Conservation (phyloP, 2,329 filamentous ascomycete species). For the Calonectria pteridis region DNA sequence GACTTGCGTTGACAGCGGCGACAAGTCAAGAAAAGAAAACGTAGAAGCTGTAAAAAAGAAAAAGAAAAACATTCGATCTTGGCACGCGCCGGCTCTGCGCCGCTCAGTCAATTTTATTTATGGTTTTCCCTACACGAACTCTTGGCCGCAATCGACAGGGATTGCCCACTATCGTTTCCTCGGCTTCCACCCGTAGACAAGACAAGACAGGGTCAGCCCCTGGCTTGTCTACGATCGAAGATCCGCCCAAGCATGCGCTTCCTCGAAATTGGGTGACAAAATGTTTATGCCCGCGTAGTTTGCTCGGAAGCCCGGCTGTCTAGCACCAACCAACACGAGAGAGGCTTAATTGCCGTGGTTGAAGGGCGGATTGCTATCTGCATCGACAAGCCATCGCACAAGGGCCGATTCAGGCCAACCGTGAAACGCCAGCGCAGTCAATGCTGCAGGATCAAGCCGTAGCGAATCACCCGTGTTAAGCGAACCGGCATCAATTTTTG, state of each 20-base stretch:
- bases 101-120: conserved; percentile 10
- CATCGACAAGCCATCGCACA: neutral
- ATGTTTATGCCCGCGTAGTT: neutral
- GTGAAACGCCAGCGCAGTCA: neutral
- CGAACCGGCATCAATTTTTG: neutral
- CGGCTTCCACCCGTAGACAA: neutral
- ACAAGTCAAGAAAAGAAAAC: neutral
- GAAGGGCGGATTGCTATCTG: too few relatives aligned
- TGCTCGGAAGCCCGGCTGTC: neutral
- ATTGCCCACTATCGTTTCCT: neutral
- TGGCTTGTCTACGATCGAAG: neutral
- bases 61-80: neutral
- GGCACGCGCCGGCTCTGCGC: neutral
- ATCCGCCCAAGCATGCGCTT: neutral
- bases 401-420: neutral
- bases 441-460: neutral
- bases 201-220: neutral
- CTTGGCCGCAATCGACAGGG: neutral
- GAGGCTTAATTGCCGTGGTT: neutral
- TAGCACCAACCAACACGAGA: neutral
- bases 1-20: neutral
- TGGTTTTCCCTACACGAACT: neutral
- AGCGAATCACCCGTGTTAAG: neutral
- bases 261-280: neutral
- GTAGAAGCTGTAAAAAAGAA: neutral